Conservation (phyloP, 345 rosid genomes). For the Populus tremula region DNA sequence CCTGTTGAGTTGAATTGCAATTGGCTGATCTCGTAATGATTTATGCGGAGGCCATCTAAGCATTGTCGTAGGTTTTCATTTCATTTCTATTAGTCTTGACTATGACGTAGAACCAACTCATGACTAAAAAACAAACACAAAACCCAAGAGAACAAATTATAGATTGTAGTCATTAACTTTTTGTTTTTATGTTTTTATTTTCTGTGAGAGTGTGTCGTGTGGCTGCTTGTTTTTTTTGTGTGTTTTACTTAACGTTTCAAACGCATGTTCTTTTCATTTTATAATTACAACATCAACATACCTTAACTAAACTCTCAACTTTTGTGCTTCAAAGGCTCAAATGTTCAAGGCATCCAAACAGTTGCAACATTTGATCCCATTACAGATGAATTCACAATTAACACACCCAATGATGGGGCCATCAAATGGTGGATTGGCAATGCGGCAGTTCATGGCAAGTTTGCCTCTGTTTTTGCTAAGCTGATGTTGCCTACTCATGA, state of each 20-base stretch:
- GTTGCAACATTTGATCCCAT: conserved; percentile 80
- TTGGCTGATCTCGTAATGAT: background rate
- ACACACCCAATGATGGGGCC: conserved; percentile 92
- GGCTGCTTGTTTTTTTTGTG: background rate
- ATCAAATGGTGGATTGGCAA: conserved; percentile 99
- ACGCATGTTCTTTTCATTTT: background rate
- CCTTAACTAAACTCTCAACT: conserved; percentile 5
- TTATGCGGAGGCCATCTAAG: background rate
- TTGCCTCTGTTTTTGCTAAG: conserved; percentile 90
- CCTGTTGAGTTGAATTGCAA: background rate
- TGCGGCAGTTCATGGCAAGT: conserved; percentile 97
- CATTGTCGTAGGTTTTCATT: background rate
- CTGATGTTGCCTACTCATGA: conserved; percentile 87
- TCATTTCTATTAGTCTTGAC: background rate
- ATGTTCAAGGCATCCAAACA: conserved; percentile 95
- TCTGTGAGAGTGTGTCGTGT: background rate
- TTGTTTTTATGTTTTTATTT: background rate
- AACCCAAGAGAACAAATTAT: background rate
- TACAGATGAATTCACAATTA: conserved; percentile 70
- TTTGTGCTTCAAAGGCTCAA: conserved; percentile 57
- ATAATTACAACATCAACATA: background rate
- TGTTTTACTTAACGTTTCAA: background rate
- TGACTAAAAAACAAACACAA: background rate
- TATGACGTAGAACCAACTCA: background rate
- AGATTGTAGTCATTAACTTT: background rate